Conservation (phyloP, 345 rosid genomes). For the Lumnitzera racemosa region DNA sequence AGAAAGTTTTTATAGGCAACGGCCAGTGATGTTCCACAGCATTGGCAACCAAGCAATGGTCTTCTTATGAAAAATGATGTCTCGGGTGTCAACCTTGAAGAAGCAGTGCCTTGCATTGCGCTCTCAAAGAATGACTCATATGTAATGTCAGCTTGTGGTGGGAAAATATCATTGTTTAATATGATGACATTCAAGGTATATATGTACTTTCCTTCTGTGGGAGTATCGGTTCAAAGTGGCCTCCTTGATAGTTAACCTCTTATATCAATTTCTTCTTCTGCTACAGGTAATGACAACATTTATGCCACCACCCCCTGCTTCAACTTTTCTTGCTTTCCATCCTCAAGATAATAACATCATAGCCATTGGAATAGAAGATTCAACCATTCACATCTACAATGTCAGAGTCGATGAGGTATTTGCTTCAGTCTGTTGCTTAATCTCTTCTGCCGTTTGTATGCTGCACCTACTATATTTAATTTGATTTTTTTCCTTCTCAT, state of each 20-base stretch:
- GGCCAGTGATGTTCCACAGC: constrained; percentile 56
- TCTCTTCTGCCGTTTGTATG: not conserved
- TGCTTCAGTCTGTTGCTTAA: not conserved
- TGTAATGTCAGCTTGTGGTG: constrained; percentile 91
- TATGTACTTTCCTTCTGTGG: not conserved
- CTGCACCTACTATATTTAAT: not conserved
- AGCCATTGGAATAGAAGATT: constrained; percentile 92
- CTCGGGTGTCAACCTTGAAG: constrained; percentile 69
- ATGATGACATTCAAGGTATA: constrained; percentile 88
- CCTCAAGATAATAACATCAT: constrained; percentile 82
- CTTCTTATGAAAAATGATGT: constrained; percentile 80
- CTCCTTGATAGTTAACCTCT: not conserved
- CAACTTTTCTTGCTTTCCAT: constrained; percentile 84
- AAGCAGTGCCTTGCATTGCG: constrained; percentile 83
- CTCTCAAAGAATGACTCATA: constrained; percentile 89
- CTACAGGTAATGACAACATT: constrained; percentile 85
- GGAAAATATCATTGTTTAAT: constrained; percentile 83
- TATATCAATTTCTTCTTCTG: not conserved
- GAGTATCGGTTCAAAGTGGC: not conserved
- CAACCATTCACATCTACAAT: constrained; percentile 73
- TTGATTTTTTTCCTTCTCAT: constrained; percentile 4
- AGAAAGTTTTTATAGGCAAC: constrained; percentile 41
- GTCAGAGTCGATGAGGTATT: constrained; percentile 77
- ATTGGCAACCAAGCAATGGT: constrained; percentile 91
- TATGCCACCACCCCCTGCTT: constrained; percentile 77